Percentiles rank a stretch among this genome's conserved stretches.
phyloP scores from a whole-genome alignment of 1,284 basidiomycete genomes.

The Amylostereum areolatum region DNA sequence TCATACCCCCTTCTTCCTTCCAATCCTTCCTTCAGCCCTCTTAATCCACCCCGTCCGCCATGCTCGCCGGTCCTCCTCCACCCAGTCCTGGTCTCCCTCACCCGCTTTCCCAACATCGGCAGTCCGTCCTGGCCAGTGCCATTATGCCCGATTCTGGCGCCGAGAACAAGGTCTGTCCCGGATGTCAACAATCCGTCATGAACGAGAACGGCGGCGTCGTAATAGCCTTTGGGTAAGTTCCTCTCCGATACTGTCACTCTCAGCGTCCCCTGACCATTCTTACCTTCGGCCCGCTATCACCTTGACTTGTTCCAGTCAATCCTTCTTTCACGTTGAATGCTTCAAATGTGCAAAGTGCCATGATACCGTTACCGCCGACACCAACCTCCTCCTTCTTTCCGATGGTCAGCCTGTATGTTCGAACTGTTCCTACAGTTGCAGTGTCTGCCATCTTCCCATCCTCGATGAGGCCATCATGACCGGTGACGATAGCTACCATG shows the following conservation, averaged over 20 bases:
- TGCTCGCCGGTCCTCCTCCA: slow-evolving; percentile 8
- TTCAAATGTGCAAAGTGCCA: slow-evolving; percentile 82
- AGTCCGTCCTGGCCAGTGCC: not conserved
- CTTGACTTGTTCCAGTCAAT: slow-evolving; percentile 46
- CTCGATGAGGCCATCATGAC: slow-evolving; percentile 99
- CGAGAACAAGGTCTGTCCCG: slow-evolving; percentile 74
- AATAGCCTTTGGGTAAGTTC: slow-evolving; percentile 81
- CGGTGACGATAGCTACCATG: slow-evolving; percentile 97
- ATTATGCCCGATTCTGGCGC: slow-evolving; percentile 13
- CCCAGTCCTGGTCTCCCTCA: slow-evolving; percentile 4
- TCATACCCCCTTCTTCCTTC: not conserved
- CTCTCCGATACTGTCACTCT: slow-evolving; percentile 4
- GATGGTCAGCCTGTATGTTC: slow-evolving; percentile 97
- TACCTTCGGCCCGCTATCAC: slow-evolving; percentile 18
- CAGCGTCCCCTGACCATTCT: slow-evolving; percentile 6
- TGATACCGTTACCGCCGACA: slow-evolving; percentile 83
- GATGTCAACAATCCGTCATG: slow-evolving; percentile 79
- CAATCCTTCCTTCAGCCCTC: not conserved
- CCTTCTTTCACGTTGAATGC: slow-evolving; percentile 78
- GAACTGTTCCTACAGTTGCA: slow-evolving; percentile 95
- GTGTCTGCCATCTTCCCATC: slow-evolving; percentile 86
- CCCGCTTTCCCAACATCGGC: slow-evolving; percentile 5
- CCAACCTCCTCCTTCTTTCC: slow-evolving; percentile 90
- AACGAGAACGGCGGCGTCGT: slow-evolving; percentile 83
- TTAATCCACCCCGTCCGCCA: not conserved